These are phyloP conservation scores for Globisporangium spiculum DNA, from an alignment of 352 stramenopile genomes.

Conservation along the genomic window DNA sequence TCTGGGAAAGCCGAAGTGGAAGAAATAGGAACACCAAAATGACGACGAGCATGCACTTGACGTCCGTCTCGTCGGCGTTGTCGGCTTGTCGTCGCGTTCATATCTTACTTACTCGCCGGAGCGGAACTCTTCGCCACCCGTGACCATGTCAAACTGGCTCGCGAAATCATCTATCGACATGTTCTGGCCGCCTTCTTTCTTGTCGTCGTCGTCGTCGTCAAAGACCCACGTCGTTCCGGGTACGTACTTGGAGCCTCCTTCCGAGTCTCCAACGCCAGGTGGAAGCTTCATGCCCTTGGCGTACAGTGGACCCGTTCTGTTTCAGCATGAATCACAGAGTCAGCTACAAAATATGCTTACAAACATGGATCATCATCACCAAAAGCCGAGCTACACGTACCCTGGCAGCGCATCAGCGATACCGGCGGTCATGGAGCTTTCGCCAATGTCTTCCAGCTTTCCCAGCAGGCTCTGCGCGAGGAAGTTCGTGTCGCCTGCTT, in stretches of 20 bases:
- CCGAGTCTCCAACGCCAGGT: slow-evolving; percentile 46
- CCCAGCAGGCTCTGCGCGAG: slow-evolving; percentile 60
- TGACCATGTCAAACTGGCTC: slow-evolving; percentile 86
- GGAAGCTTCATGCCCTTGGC: slow-evolving; percentile 77
- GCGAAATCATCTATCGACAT: slow-evolving; percentile 89
- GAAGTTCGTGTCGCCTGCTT: slow-evolving; percentile 69
- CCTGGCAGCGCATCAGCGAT: slow-evolving; percentile 79
- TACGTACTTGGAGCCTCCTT: slow-evolving; percentile 78
- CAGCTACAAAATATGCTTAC: background rate
- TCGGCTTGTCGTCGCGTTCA: background rate
- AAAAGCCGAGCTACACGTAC: slow-evolving; percentile 27
- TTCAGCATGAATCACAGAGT: slow-evolving; percentile 2
- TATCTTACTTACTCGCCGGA: slow-evolving; percentile 50
- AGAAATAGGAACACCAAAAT: background rate
- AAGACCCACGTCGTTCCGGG: slow-evolving; percentile 89
- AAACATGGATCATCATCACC: background rate
- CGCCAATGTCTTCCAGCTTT: slow-evolving; percentile 87
- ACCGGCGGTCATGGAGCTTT: slow-evolving; percentile 83
- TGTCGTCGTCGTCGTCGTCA: slow-evolving; percentile 79
- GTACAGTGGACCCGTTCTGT: slow-evolving; percentile 75
- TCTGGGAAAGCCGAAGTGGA: background rate
- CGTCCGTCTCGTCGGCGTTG: background rate
- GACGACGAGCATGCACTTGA: too few relatives aligned
- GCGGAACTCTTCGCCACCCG: slow-evolving; percentile 81
- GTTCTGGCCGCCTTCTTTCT: slow-evolving; percentile 32